phyloP scores from a whole-genome alignment of 2,329 filamentous ascomycete genomes.

The Huntiella decipiens region DNA sequence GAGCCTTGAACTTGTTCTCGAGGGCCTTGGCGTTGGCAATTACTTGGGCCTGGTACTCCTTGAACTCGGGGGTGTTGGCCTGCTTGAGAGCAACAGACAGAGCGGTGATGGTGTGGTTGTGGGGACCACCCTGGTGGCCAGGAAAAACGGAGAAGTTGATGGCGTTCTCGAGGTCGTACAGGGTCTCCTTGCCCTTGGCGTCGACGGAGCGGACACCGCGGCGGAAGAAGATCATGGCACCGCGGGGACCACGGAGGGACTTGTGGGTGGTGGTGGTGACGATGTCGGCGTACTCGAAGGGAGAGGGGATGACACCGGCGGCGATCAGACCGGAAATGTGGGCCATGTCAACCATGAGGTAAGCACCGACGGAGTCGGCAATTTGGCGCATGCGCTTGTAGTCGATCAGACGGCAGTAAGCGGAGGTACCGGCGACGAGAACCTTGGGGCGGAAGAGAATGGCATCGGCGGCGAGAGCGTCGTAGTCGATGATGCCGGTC shows the following conservation, averaged over 20 bases:
- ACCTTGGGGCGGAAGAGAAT: conserved; percentile 86
- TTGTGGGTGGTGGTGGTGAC: conserved; percentile 98
- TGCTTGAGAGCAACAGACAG: conserved; percentile 89
- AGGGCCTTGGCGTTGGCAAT: conserved; percentile 82
- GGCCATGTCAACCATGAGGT: conserved; percentile 89
- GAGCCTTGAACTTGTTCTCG: conserved; percentile 47
- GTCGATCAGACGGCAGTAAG: conserved; percentile 90
- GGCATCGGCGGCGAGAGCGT: conserved; percentile 72
- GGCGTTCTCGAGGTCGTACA: conserved; percentile 78
- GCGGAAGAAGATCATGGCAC: conserved; percentile 96
- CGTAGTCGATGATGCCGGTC: conserved; percentile 90
- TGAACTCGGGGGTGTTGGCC: conserved; percentile 75
- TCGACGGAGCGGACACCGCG: conserved; percentile 73
- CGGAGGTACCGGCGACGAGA: conserved; percentile 83
- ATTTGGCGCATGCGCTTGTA: conserved; percentile 85
- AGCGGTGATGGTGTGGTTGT: conserved; percentile 98
- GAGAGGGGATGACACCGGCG: conserved; percentile 74
- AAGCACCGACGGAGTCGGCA: conserved; percentile 77
- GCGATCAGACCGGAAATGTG: conserved; percentile 92
- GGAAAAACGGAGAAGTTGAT: conserved; percentile 98
- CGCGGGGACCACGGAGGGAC: conserved; percentile 81
- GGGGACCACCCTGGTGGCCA: conserved; percentile 90
- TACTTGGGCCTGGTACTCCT: conserved; percentile 77
- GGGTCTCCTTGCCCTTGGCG: conserved; percentile 66
- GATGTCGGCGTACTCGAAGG: conserved; percentile 78